Percentiles rank a stretch among this genome's conserved stretches.
These are phyloP conservation scores for Aspergillus heteromorphus DNA, from an alignment of 495 filamentous ascomycete species.

Conservation along the genomic window DNA sequence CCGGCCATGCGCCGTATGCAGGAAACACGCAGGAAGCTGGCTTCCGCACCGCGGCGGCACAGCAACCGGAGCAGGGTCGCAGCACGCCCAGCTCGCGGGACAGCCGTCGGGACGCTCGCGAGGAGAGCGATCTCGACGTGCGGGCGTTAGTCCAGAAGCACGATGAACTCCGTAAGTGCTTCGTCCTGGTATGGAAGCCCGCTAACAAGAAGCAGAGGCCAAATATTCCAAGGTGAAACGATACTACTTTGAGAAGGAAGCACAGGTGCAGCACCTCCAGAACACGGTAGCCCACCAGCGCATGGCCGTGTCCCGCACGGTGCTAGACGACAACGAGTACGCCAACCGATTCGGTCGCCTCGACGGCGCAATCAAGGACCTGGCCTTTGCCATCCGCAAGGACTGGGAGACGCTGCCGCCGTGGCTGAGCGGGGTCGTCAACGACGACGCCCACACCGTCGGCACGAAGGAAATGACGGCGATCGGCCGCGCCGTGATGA, in stretches of 20 bases:
- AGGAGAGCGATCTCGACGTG: conserved; percentile 49
- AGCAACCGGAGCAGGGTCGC: conserved; percentile 43
- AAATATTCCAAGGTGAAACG: conserved; percentile 99
- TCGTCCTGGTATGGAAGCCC: background rate
- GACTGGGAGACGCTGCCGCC: conserved; percentile 75
- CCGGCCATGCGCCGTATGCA: background rate
- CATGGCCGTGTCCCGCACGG: conserved; percentile 88
- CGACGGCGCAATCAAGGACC: conserved; percentile 90
- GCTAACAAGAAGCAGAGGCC: conserved; percentile 50
- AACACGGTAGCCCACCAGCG: conserved; percentile 95
- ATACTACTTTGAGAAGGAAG: conserved; percentile 92
- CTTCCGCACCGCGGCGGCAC: conserved; percentile 10
- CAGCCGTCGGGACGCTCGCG: conserved; percentile 33
- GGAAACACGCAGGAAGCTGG: conserved; percentile 22
- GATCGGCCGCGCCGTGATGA: conserved; percentile 84
- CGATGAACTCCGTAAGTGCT: conserved; percentile 61
- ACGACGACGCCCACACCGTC: conserved; percentile 70
- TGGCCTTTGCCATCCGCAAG: conserved; percentile 92
- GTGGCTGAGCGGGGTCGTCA: conserved; percentile 75
- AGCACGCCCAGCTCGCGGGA: conserved; percentile 53
- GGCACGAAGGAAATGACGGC: conserved; percentile 97
- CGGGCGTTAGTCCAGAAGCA: conserved; percentile 41
- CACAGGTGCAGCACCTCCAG: conserved; percentile 90
- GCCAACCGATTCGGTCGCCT: conserved; percentile 82
- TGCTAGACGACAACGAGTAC: conserved; percentile 95